Percentiles rank a stretch among this genome's conserved stretches.
These are phyloP conservation scores for Polytrichum commune DNA, from an alignment of 225 moss, liverwort and hornwort genomes.

Conservation along the genomic window DNA sequence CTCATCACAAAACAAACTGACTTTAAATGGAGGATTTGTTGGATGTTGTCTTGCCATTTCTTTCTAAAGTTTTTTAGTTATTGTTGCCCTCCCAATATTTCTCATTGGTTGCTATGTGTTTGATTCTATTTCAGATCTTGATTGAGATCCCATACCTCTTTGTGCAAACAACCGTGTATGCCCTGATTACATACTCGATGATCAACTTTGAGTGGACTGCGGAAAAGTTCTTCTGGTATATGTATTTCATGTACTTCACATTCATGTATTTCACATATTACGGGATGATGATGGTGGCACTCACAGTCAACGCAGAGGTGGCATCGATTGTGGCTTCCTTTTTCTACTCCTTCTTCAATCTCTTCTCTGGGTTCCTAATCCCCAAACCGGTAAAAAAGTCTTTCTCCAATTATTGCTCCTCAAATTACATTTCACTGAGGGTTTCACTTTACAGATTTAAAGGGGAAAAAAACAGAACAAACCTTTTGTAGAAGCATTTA, in stretches of 20 bases:
- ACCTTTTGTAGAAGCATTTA: too few species aligned
- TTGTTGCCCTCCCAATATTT: too few species aligned
- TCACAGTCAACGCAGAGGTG: constrained; percentile 40
- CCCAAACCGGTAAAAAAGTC: constrained; percentile 34
- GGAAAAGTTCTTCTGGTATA: constrained; percentile 44
- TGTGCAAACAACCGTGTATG: constrained; percentile 32
- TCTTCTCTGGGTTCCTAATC: constrained; percentile 56
- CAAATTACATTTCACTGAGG: background rate
- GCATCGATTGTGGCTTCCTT: constrained; percentile 49
- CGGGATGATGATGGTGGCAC: constrained; percentile 63
- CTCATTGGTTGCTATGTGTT: too few species aligned
- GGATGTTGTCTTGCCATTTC: too few species aligned
- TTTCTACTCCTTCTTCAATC: constrained; percentile 65
- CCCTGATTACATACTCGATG: constrained; percentile 35
- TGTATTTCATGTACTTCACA: constrained; percentile 51
- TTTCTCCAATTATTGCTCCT: background rate
- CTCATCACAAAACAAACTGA: too few species aligned
- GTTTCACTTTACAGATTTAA: background rate
- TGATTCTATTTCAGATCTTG: constrained; percentile 20
- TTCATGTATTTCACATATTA: constrained; percentile 52
- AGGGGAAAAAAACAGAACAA: too few species aligned
- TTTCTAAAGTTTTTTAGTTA: too few species aligned
- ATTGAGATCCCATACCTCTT: constrained; percentile 47
- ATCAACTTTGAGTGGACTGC: constrained; percentile 48
- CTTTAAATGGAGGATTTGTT: too few species aligned